Conservation (phyloP, 805 yeast genomes). For the Candida yuanshanica region DNA sequence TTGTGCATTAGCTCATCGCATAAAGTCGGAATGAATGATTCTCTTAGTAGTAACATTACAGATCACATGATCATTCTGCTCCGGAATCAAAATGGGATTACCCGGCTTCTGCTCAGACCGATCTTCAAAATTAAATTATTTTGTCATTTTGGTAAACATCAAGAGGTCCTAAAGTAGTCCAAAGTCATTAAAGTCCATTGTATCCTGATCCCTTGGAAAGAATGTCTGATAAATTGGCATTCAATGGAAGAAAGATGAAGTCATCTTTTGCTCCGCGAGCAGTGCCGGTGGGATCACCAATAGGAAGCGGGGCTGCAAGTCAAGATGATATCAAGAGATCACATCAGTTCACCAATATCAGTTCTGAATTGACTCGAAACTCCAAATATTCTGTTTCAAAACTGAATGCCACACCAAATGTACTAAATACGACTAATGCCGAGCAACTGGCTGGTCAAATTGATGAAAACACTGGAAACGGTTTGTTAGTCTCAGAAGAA, state of each 20-base stretch:
- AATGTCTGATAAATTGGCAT: not conserved
- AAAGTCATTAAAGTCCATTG: not conserved
- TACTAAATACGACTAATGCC: slow-evolving; percentile 6
- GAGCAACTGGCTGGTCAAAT: slow-evolving; percentile 20
- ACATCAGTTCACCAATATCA: slow-evolving; percentile 20
- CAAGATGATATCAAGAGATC: slow-evolving; percentile 2
- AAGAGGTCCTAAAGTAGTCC: too few relatives aligned
- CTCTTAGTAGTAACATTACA: too few relatives aligned
- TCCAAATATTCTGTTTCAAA: slow-evolving; percentile 51
- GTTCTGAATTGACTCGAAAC: slow-evolving; percentile 51
- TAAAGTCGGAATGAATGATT: not conserved
- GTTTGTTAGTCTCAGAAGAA: slow-evolving; percentile 28
- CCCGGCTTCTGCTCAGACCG: not conserved
- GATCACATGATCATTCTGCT: not conserved
- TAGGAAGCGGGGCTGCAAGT: not conserved
- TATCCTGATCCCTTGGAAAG: not conserved
- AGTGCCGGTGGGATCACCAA: not conserved
- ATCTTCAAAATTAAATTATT: not conserved
- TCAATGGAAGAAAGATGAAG: not conserved
- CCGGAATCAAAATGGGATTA: not conserved
- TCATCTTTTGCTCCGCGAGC: slow-evolving; percentile 1
- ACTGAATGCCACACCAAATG: slow-evolving; percentile 49
- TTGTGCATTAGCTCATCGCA: not conserved
- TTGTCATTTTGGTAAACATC: not conserved
- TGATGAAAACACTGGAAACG: slow-evolving; percentile 26